phyloP scores from a whole-genome alignment of 2,329 filamentous ascomycete species.

The Cladosporium sp. region DNA sequence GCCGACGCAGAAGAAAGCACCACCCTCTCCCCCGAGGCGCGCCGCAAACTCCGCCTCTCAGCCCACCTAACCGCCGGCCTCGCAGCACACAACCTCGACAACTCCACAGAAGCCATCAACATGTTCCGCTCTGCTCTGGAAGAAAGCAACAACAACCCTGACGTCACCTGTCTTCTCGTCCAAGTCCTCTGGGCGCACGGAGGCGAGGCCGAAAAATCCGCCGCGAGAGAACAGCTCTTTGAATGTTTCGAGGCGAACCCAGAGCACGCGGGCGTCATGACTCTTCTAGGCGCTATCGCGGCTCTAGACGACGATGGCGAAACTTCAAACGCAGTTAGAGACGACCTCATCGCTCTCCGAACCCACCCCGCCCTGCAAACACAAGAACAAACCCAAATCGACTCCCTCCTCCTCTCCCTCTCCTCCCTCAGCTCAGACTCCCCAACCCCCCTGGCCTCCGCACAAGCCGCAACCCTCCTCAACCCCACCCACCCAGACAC shows the following conservation, averaged over 20 bases:
- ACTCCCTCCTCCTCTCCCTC: constrained; percentile 70
- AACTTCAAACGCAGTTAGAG: constrained; percentile 71
- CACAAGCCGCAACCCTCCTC: constrained; percentile 73
- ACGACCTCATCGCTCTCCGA: constrained; percentile 69
- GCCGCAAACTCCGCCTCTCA: constrained; percentile 70
- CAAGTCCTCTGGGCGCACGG: constrained; percentile 93
- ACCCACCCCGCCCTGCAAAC: constrained; percentile 60
- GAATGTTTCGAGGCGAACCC: constrained; percentile 69
- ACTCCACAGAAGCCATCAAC: constrained; percentile 64
- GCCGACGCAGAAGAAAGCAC: constrained; percentile 61
- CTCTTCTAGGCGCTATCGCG: constrained; percentile 78
- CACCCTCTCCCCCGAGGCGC: constrained; percentile 59
- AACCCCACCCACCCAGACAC: constrained; percentile 72
- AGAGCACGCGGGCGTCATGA: constrained; percentile 71
- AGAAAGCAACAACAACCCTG: constrained; percentile 70
- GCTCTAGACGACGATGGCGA: constrained; percentile 75
- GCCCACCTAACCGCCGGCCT: constrained; percentile 82
- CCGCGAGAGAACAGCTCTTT: constrained; percentile 75
- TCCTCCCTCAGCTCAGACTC: no score
- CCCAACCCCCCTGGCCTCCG: constrained; percentile 56
- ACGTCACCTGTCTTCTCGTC: constrained; percentile 80
- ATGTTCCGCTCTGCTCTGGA: constrained; percentile 77
- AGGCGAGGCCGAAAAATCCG: constrained; percentile 64
- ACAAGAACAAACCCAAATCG: constrained; percentile 63
- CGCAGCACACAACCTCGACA: constrained; percentile 66